Evolutionary conservation across 441 rosid genomes (phyloP), one percentile per base, ranked within the genome.

Genomic region (Kokia cookei): DNA sequence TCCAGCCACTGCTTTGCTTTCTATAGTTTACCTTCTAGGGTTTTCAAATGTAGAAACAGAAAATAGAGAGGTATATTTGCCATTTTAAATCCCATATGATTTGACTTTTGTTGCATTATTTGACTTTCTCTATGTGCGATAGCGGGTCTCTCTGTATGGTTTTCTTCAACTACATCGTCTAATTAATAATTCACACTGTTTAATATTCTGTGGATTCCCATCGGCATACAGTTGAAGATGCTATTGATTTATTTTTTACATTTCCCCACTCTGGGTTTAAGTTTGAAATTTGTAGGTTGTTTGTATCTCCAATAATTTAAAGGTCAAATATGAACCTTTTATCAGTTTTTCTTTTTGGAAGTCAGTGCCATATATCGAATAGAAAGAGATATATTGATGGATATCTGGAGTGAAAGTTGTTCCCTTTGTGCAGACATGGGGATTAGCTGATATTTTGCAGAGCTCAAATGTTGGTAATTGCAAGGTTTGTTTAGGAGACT

Each of bases 341-440:
- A 9, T 24, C 5, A 24, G 15, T 50, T 14, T 57, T 62, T 62
- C 66, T 1, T 3, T 35, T 62, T 1, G 48, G 66, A n/a, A 37
- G 26, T 4, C 37, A 26, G 47, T 37, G 67, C 26, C 29, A 2
- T 10, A 1, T 37, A 63, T 63, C 8, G 22, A 63, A 63, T 37
- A 3, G 67, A 63, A 17, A 63, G 67, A 9, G 35, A 24, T 24
- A 65, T 15, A 29, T 32, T 17, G 37, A 67, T 73, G 42, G 17
- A 45, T 57, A 4, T 22, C 69, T 69, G 92, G 40, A 69, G 40
- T 78, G 59, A 58, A 53, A 53, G 54, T 71, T 60, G 48, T 55
- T 72, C 51, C 69, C 47, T 35, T 48, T 74, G 47, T 80, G 77
- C 87, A 89, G 93, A 85, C 72, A 75, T 84, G 88, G 89, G 66